Base-by-base conservation (phyloP, 73 alveolate species). In the Paramecium caudatum region DNA sequence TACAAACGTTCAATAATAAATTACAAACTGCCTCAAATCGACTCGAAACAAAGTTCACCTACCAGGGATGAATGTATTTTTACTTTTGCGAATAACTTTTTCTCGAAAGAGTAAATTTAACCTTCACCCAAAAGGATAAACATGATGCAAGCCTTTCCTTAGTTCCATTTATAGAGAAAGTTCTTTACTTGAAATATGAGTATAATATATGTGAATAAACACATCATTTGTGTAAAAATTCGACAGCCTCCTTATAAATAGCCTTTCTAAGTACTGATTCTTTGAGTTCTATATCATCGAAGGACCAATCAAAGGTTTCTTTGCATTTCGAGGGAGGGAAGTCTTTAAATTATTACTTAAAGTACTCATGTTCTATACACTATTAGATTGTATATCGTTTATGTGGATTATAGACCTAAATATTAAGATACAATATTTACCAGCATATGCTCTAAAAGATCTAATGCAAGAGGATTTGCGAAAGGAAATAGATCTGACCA, bases 401-500 rank as follows among this genome's bases (percentile, higher is more conserved):
- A 17, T 63, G 34, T 0, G 93, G 93, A 62, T 86, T 78, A 21
- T 74, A 74, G 30, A 74, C 82, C 82, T 63, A 6, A n/a, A 30
- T 27, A 63, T 30, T 0, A 63, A 10, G 21, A 13, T 19, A 30
- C 8, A 4, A 2, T 15, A 55, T 95, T 94, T 5, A 94, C 95
- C 50, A 96, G 90, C 99, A 96, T 95, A 69, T 96, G 91, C 17
- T 95, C 95, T 15, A 96, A 92, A 16, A 96, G 91, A 87, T 96
- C 98, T n/a, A 97, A 55, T 21, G 98, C 99, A 33, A 95, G 94
- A 21, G 98, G 99, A 61, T 94, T 92, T 27, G 96, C 95, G 62
- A 95, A 94, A 8, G 98, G 99, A 82, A 91, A 97, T 37, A 97
- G 91, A 49, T 96, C 94, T 30, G 95, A 91, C 95, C 94, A 92